Base-by-base conservation (phyloP, 2,329 filamentous ascomycete species). In the Calonectria pseudoturangicola region DNA sequence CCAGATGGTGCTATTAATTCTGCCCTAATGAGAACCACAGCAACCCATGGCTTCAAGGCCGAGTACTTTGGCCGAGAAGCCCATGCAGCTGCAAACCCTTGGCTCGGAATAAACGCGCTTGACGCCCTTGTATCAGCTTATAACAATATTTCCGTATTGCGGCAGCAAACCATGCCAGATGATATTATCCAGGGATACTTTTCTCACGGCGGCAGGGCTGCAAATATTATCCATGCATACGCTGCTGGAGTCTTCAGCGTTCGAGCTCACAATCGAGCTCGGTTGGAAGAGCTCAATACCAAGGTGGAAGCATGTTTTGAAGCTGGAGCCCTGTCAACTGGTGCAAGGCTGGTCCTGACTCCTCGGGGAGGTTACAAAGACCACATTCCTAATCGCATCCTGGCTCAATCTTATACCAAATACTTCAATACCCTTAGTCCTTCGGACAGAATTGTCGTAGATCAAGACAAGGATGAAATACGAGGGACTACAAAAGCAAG, bases 181-280 rank as follows among this genome's bases (percentile, higher is more conserved):
- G 75, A 0, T 74, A 79, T 16, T 73, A 68, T 79, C 4, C 77
- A 79, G 2, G 76, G 77, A 1, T 76, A 78, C 25, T 73, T 79
- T 10, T 51, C 72, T 2, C 75, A 76, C 1, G 77, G 72, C 0
- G 77, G 77, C n/a, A 69, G 30, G 0, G 74, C 77, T 0, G 77
- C 77, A 5, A 80, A 80, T 6, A 71, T 80, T 39, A 80, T 80
- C 1, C 79, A 79, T 0, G 72, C 71, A 0, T 92, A 92, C 5
- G 89, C 90, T 25, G 89, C 88, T 48, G 89, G 88, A 78, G 93
- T 91, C 5, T 84, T 76, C 89, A 88, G 48, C 91, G 90, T 28
- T 88, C 85, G 54, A 50, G 84, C 87, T 68, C 83, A 88, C 77
- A 70, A 77, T 12, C 70, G 73, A 6, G 4, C 54, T 9, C 71